Conservation (phyloP, 495 filamentous ascomycete genomes). For the Podospora bellae-mahoneyi region DNA sequence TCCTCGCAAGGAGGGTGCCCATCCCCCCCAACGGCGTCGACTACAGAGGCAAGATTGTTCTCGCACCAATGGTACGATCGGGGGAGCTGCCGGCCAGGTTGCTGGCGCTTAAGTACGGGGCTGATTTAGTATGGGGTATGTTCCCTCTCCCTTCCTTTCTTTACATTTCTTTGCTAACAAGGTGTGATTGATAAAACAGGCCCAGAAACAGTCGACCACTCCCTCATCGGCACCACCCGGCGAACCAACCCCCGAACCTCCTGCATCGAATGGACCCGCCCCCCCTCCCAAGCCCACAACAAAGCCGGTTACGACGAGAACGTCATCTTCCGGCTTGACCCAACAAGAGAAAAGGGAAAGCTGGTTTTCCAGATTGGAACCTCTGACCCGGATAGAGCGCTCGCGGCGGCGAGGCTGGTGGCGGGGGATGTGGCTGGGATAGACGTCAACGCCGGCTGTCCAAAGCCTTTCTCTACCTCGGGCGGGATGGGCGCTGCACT, state of each 20-base stretch:
- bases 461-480: constrained; percentile 87
- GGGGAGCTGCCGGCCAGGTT: constrained; percentile 90
- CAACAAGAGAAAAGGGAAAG: constrained; percentile 62
- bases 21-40: constrained; percentile 88
- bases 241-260: constrained; percentile 67
- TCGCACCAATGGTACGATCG: constrained; percentile 95
- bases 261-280: constrained; percentile 78
- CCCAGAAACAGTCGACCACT: constrained; percentile 87
- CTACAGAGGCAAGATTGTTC: constrained; percentile 86
- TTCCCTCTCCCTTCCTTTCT: constrained; percentile 15
- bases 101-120: constrained; percentile 85
- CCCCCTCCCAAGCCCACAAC: constrained; percentile 62
- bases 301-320: constrained; percentile 55
- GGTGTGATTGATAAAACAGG: constrained; percentile 45
- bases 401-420: constrained; percentile 76
- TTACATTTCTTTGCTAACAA: constrained; percentile 5
- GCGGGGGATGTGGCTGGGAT: constrained; percentile 87
- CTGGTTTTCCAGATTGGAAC: constrained; percentile 93
- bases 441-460: constrained; percentile 95
- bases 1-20: constrained; percentile 52
- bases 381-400: constrained; percentile 71
- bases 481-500: constrained; percentile 95
- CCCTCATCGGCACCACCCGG: constrained; percentile 80
- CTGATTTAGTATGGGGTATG: constrained; percentile 90
- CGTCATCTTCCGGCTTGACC: constrained; percentile 80